Evolutionary conservation across 225 moss, liverwort and hornwort species (phyloP).

Genomic region (Straminergon stramineum): DNA sequence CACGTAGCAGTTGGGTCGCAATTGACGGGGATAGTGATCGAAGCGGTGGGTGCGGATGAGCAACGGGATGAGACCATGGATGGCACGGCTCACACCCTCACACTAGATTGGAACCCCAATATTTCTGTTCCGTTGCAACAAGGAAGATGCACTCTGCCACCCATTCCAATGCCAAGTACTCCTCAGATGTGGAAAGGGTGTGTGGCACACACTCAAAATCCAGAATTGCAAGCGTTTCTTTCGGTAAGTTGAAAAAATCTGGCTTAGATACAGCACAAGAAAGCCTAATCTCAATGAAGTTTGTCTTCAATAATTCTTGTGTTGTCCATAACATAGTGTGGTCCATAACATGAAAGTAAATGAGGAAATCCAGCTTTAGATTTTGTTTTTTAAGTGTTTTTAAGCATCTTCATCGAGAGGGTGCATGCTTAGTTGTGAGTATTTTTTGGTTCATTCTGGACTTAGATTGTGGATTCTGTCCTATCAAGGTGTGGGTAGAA

Average conservation of each 20-base stretch:
- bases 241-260: neutral
- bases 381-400: no score
- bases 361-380: neutral
- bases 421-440: neutral
- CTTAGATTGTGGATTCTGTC: neutral
- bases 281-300: neutral
- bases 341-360: neutral
- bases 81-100: slow-evolving; percentile 4
- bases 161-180: slow-evolving; percentile 6
- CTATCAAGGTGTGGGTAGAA: slow-evolving; percentile 2
- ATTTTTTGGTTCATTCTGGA: neutral
- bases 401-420: neutral
- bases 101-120: slow-evolving; percentile 17
- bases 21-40: slow-evolving; percentile 3
- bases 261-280: neutral
- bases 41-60: slow-evolving; percentile 24
- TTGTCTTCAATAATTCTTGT: neutral
- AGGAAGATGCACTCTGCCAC: slow-evolving; percentile 28
- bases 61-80: slow-evolving; percentile 17
- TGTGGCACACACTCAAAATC: slow-evolving; percentile 12
- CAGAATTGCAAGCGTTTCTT: neutral
- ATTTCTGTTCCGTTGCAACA: slow-evolving; percentile 1
- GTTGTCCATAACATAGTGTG: neutral
- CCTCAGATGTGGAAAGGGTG: slow-evolving; percentile 12
- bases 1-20: neutral